Evolutionary conservation across 768 basidiomycete species (phyloP).

Genomic region (Pleurotus citrinopileatus): DNA sequence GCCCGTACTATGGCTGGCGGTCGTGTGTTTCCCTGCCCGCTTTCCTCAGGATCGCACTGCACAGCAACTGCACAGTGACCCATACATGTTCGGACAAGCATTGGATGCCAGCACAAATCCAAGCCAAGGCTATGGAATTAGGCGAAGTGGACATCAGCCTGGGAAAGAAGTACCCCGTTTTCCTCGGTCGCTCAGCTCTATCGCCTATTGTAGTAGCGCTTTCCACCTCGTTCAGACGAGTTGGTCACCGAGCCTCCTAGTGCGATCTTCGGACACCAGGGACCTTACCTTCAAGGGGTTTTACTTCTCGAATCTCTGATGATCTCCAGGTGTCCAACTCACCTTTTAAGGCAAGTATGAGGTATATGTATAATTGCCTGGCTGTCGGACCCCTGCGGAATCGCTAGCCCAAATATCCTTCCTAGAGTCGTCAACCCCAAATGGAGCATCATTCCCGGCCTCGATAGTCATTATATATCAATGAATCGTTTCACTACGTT

Average conservation of each 20-base stretch:
- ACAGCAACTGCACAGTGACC: no score
- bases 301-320: constrained; percentile 1
- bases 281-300: background rate
- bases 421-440: constrained; percentile 6
- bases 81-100: no score
- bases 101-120: no score
- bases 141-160: no score
- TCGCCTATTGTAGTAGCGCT: background rate
- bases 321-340: background rate
- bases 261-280: constrained; percentile 5
- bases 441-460: constrained; percentile 3
- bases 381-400: constrained; percentile 3
- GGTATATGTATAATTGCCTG: constrained; percentile 5
- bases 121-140: no score
- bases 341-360: constrained; percentile 4
- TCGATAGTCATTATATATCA: constrained; percentile 1
- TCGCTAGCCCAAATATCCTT: constrained; percentile 1
- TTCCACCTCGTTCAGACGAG: background rate
- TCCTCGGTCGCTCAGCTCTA: no score
- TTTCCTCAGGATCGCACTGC: no score
- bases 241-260: background rate
- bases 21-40: no score
- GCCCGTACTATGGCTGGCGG: no score
- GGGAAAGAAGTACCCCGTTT: no score
- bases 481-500: background rate